Percentiles rank a stretch among this genome's conserved stretches.
These are phyloP conservation scores for Diaporthe caulivora DNA, from an alignment of 2,329 filamentous ascomycete species.

Conservation along the genomic window DNA sequence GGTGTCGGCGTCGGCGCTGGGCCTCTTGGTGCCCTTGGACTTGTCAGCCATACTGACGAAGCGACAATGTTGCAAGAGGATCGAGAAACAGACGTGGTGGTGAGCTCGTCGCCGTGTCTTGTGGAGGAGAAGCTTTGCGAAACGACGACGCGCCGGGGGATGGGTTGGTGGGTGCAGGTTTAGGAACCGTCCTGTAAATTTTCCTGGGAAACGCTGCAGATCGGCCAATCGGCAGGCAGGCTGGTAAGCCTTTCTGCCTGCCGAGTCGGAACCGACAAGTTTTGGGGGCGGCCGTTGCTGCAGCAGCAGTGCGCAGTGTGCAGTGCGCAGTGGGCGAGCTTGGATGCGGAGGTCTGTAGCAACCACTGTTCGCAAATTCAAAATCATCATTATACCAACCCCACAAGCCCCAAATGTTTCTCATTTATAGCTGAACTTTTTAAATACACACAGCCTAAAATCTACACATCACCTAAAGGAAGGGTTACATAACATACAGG, in stretches of 20 bases:
- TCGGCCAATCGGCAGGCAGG: constrained; percentile 30
- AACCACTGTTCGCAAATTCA: too few species aligned
- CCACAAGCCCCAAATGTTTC: too few species aligned
- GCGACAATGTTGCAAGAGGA: constrained; percentile 11
- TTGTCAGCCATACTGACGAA: constrained; percentile 54
- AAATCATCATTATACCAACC: too few species aligned
- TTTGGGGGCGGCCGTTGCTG: constrained; percentile 10
- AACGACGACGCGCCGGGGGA: background rate
- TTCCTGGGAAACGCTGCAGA: constrained; percentile 20
- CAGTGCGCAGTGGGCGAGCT: background rate
- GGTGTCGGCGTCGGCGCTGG: constrained; percentile 54
- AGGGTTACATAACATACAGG: too few species aligned
- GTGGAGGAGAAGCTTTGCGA: constrained; percentile 21
- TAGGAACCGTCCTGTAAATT: constrained; percentile 28
- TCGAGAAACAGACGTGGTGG: constrained; percentile 7
- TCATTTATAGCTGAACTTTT: too few species aligned
- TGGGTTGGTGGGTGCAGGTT: background rate
- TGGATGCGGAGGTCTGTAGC: too few species aligned
- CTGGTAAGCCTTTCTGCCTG: constrained; percentile 24
- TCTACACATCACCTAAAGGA: too few species aligned
- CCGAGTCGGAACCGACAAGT: constrained; percentile 29
- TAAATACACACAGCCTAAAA: too few species aligned
- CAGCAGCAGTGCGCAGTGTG: background rate
- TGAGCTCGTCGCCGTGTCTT: constrained; percentile 11
- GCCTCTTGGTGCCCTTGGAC: constrained; percentile 56